Evolutionary conservation across 2,329 filamentous ascomycete genomes (phyloP), one percentile per base, ranked within the genome.

Genomic region (Fusarium tjaetaba): DNA sequence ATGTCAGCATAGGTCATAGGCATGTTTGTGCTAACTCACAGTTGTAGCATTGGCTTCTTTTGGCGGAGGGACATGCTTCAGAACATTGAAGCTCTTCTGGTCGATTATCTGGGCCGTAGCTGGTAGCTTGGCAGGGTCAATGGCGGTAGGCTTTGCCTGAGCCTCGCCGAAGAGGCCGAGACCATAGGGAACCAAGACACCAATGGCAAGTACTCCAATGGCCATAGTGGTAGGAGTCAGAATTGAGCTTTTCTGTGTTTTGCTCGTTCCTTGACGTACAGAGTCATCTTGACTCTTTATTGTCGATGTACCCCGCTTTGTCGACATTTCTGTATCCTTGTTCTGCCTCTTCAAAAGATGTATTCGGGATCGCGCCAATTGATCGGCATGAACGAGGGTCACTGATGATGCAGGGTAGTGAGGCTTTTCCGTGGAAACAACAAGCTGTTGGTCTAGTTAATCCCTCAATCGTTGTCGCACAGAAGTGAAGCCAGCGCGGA

Each of bases 61-160:
- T 1, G 73, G 60, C 7, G 74, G 74, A 5, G 71, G 43, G 5
- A 78, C 73, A 15, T 65, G 60, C 13, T 63, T 32, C 34, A 78
- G 10, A 36, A 76, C 76, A 34, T 72, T 76, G 48, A 78, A 78
- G 24, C 66, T 65, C 53, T 43, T 78, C 30, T 78, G 76, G 30
- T 78, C 57, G 15, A 78, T 72, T 52, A 77, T 39, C 49, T 78
- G 76, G 11, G 74, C 76, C 1, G 62, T 59, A 3, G 51, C 56
- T 32, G 76, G 76, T 14, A 77, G 26, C 1, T 46, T 49, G 8
- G n/a, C 22, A n/a, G 41, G 30, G 5, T 57, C 32, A 3, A 49
- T 34, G 18, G 11, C 22, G 15, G 30, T 22, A 7, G 24, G 22
- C 20, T 43, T 72, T 22, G 24, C 43, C 14, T 49, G 41, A 15